These are phyloP conservation scores for Alnus glutinosa DNA, from an alignment of 306 rosid species.

Conservation along the genomic window DNA sequence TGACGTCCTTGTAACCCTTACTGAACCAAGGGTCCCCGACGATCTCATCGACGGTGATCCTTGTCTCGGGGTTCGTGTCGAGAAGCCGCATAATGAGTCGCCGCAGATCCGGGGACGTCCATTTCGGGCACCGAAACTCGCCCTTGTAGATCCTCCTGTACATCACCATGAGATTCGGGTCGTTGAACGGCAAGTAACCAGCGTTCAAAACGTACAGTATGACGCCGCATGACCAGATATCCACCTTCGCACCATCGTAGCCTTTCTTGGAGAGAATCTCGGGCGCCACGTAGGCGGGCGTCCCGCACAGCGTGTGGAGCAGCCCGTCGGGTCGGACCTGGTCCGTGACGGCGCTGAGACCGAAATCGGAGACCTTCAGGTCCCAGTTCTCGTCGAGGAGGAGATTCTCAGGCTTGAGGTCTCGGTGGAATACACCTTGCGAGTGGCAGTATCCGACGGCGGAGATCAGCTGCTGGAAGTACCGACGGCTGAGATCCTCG, in stretches of 20 bases:
- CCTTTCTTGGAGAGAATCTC: slow-evolving; percentile 75
- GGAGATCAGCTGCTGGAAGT: slow-evolving; percentile 73
- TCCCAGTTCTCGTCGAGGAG: slow-evolving; percentile 62
- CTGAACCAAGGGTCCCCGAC: slow-evolving; percentile 62
- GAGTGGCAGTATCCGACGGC: slow-evolving; percentile 79
- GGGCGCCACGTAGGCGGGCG: slow-evolving; percentile 88
- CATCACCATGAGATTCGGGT: slow-evolving; percentile 46
- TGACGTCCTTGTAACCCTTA: slow-evolving; percentile 38
- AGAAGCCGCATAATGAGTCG: slow-evolving; percentile 49
- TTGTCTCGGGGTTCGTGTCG: slow-evolving; percentile 58
- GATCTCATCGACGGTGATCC: slow-evolving; percentile 67
- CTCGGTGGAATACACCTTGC: slow-evolving; percentile 73
- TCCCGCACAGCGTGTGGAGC: slow-evolving; percentile 82
- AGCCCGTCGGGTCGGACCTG: slow-evolving; percentile 62
- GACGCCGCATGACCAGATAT: slow-evolving; percentile 85
- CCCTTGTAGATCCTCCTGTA: slow-evolving; percentile 76
- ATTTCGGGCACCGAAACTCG: slow-evolving; percentile 59
- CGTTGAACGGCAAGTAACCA: slow-evolving; percentile 76
- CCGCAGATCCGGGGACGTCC: slow-evolving; percentile 48
- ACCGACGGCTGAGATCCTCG: slow-evolving; percentile 58
- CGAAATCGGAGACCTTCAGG: slow-evolving; percentile 73
- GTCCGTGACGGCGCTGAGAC: slow-evolving; percentile 60
- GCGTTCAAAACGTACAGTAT: slow-evolving; percentile 55
- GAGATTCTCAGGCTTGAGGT: slow-evolving; percentile 83
- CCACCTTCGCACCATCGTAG: slow-evolving; percentile 75